phyloP scores from a whole-genome alignment of 2,329 filamentous ascomycete species.

The Grosmannia penicillata region DNA sequence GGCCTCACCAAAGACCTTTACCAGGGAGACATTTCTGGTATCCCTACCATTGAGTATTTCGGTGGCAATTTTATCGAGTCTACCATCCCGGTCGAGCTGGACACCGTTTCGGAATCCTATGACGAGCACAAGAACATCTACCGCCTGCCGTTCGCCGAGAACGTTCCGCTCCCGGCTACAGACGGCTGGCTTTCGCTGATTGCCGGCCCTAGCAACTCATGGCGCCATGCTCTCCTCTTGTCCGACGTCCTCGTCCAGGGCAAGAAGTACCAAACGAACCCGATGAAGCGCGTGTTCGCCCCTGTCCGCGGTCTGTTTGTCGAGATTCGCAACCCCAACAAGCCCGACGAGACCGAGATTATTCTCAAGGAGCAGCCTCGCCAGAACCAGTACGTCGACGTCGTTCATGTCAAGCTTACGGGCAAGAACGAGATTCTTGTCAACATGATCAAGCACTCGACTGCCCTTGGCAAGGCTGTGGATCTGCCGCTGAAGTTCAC shows the following conservation, averaged over 20 bases:
- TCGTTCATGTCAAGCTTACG: conserved; percentile 68
- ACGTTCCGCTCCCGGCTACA: conserved; percentile 57
- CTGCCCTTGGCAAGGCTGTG: conserved; percentile 68
- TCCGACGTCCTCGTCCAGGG: conserved; percentile 91
- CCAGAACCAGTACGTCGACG: conserved; percentile 75
- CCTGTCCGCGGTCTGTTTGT: conserved; percentile 78
- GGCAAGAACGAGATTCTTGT: conserved; percentile 69
- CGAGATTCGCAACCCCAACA: conserved; percentile 70
- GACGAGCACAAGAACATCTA: conserved; percentile 71
- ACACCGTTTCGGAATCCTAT: conserved; percentile 65
- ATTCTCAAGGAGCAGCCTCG: conserved; percentile 75
- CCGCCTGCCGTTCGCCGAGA: conserved; percentile 62
- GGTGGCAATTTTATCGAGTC: conserved; percentile 70
- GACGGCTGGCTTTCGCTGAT: conserved; percentile 82
- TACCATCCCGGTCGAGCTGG: conserved; percentile 61
- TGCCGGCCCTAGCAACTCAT: conserved; percentile 73
- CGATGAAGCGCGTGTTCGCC: conserved; percentile 79
- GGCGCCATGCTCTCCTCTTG: conserved; percentile 88
- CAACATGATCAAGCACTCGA: conserved; percentile 87
- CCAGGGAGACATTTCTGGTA: conserved; percentile 51
- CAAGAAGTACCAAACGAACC: conserved; percentile 94
- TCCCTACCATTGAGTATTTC: conserved; percentile 88
- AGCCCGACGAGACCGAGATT: conserved; percentile 72
- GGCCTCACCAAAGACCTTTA: conserved; percentile 70
- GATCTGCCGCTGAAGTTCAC: conserved; percentile 75